These are phyloP conservation scores for Ophiostoma piceae DNA, from an alignment of 2,329 filamentous ascomycete genomes.

Conservation along the genomic window DNA sequence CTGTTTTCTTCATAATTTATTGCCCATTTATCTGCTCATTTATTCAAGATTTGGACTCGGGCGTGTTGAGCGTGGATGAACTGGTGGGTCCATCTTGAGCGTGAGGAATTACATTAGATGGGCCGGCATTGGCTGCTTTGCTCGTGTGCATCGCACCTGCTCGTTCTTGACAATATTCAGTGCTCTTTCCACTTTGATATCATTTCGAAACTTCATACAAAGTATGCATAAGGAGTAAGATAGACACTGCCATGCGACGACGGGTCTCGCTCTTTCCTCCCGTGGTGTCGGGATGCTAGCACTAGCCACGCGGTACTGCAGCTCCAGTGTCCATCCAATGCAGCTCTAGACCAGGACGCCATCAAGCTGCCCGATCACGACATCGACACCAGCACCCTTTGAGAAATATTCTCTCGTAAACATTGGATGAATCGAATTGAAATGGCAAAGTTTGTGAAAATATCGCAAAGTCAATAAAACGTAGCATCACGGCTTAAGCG, in stretches of 20 bases:
- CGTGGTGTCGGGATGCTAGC: neutral
- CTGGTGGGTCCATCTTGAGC: neutral
- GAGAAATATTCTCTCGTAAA: slow-evolving; percentile 4
- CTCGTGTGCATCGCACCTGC: neutral
- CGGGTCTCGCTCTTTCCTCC: neutral
- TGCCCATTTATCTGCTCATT: neutral
- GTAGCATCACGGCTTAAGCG: neutral
- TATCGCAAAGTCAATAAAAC: neutral
- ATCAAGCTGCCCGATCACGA: slow-evolving; percentile 4
- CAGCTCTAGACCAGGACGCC: slow-evolving; percentile 5
- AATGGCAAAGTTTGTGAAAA: neutral
- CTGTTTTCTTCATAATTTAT: neutral
- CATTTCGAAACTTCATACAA: too few species aligned
- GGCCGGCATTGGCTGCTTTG: neutral
- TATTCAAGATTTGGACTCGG: neutral
- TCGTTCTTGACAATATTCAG: neutral
- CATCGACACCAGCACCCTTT: neutral
- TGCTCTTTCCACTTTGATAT: neutral
- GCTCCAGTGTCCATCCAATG: neutral
- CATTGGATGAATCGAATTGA: neutral
- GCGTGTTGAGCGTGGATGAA: neutral
- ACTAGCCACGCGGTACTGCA: neutral
- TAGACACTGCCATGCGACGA: neutral
- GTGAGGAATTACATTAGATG: neutral
- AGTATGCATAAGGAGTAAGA: neutral